A percentile compares a stretch with the other conserved stretches of the same genome.
phyloP scores from a whole-genome alignment of 768 basidiomycete species.

The Russula sp. region DNA sequence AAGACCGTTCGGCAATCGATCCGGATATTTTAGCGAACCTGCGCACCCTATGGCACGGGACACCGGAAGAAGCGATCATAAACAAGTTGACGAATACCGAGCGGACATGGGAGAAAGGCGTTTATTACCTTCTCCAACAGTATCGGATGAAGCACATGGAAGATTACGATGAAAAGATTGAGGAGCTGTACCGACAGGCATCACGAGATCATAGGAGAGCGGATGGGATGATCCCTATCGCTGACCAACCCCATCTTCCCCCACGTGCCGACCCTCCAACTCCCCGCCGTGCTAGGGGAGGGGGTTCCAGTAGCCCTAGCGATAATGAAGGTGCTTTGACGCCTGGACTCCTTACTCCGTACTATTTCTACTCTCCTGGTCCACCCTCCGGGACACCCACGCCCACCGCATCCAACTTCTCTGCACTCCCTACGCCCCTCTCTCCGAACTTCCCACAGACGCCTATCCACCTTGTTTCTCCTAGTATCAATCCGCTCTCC shows the following conservation, averaged over 20 bases:
- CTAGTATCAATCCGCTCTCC: conserved; percentile 24
- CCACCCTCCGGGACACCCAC: neutral
- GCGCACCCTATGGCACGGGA: conserved; percentile 84
- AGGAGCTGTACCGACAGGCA: conserved; percentile 26
- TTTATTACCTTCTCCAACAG: conserved; percentile 83
- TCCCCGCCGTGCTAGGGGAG: conserved; percentile 44
- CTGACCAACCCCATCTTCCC: conserved; percentile 31
- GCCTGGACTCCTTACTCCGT: conserved; percentile 13
- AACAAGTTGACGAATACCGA: conserved; percentile 55
- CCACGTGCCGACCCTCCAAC: conserved; percentile 53
- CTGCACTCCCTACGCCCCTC: conserved; percentile 25
- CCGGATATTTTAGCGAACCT: conserved; percentile 85
- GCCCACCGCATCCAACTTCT: conserved; percentile 23
- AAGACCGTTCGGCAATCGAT: conserved; percentile 62
- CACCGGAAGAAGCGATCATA: conserved; percentile 65
- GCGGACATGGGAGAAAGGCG: conserved; percentile 91
- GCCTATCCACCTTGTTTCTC: conserved; percentile 15
- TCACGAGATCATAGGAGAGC: conserved; percentile 32
- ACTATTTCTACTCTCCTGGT: conserved; percentile 16
- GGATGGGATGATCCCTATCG: conserved; percentile 25
- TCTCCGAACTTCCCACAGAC: conserved; percentile 21
- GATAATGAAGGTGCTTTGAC: conserved; percentile 16
- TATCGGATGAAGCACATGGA: conserved; percentile 74
- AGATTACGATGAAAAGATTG: conserved; percentile 51
- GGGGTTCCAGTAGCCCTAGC: conserved; percentile 17